phyloP scores from a whole-genome alignment of 1,139 yeast species.

The Zygosaccharomyces sapae region DNA sequence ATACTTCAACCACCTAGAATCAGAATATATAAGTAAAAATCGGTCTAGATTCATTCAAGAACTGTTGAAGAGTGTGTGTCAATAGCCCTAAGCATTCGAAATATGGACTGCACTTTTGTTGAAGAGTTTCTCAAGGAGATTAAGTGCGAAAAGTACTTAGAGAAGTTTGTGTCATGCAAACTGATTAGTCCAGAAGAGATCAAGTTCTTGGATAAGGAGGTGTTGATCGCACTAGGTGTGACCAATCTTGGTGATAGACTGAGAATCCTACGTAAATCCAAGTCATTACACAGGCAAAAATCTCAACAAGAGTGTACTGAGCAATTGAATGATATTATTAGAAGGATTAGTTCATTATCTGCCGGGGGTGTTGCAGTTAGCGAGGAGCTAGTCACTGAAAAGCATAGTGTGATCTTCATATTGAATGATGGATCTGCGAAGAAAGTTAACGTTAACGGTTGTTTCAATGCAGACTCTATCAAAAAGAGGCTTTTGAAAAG shows the following conservation, averaged over 20 bases:
- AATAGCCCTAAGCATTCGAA: not conserved
- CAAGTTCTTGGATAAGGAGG: slow-evolving; percentile 52
- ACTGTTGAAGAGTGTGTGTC: too few relatives aligned
- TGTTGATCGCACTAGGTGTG: slow-evolving; percentile 74
- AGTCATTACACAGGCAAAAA: slow-evolving; percentile 19
- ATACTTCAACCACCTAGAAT: not conserved
- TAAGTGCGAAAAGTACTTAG: slow-evolving; percentile 24
- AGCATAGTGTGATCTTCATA: slow-evolving; percentile 60
- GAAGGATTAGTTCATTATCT: slow-evolving; percentile 23
- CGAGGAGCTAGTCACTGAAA: slow-evolving; percentile 37
- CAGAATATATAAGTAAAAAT: not conserved
- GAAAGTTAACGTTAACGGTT: slow-evolving; percentile 69
- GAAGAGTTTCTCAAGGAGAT: slow-evolving; percentile 24
- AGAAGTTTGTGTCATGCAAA: slow-evolving; percentile 47
- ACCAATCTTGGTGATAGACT: slow-evolving; percentile 77
- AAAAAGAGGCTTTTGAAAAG: slow-evolving; percentile 66
- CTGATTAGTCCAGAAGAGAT: slow-evolving; percentile 47
- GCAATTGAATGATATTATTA: slow-evolving; percentile 36
- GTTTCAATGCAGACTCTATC: slow-evolving; percentile 76
- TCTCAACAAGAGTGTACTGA: slow-evolving; percentile 37
- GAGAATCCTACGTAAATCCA: slow-evolving; percentile 43
- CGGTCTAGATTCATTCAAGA: too few relatives aligned
- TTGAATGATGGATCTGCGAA: slow-evolving; percentile 73
- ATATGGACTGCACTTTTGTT: slow-evolving; percentile 15
- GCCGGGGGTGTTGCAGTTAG: slow-evolving; percentile 18